Percentiles rank a stretch among this genome's conserved stretches.
These are phyloP conservation scores for Verticillium dahliae DNA, from an alignment of 2,329 filamentous ascomycete species.

Conservation along the genomic window DNA sequence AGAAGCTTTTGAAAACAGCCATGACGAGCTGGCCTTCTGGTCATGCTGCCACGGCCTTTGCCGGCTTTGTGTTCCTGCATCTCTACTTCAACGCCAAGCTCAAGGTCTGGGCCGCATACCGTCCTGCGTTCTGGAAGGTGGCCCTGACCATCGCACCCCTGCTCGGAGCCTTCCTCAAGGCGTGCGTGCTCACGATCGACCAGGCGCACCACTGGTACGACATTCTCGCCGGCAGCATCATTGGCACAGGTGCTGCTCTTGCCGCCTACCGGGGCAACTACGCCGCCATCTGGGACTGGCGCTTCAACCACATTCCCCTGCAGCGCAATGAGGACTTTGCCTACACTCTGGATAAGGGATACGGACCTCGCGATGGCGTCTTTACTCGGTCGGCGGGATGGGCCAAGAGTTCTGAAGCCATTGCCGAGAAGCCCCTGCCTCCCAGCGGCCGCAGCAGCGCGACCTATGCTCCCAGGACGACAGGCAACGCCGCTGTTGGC, in stretches of 20 bases:
- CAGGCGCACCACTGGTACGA: slow-evolving; percentile 67
- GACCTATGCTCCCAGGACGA: neutral
- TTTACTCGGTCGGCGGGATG: slow-evolving; percentile 6
- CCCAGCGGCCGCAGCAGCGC: slow-evolving; percentile 1
- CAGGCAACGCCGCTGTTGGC: neutral
- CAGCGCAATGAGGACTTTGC: slow-evolving; percentile 26
- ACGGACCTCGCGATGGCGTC: neutral
- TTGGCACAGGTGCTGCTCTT: slow-evolving; percentile 58
- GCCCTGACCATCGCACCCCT: slow-evolving; percentile 51
- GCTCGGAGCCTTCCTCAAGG: slow-evolving; percentile 53
- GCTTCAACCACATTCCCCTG: slow-evolving; percentile 62
- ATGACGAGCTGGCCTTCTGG: slow-evolving; percentile 64
- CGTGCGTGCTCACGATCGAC: slow-evolving; percentile 56
- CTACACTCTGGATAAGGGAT: slow-evolving; percentile 8
- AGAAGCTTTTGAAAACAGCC: slow-evolving; percentile 49
- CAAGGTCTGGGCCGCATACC: slow-evolving; percentile 62
- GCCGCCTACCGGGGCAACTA: slow-evolving; percentile 61
- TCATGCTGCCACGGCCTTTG: slow-evolving; percentile 59
- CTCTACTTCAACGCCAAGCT: slow-evolving; percentile 68
- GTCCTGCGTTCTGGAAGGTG: slow-evolving; percentile 62
- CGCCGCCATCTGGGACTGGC: slow-evolving; percentile 62
- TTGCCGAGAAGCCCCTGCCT: neutral
- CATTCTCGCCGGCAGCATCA: slow-evolving; percentile 54
- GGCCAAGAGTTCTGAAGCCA: neutral
- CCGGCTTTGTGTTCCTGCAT: slow-evolving; percentile 56